Percentiles rank a stretch among this genome's conserved stretches.
Evolutionary conservation across 164 flowering plant species (phyloP).

Genomic region (Echeveria elegans): DNA sequence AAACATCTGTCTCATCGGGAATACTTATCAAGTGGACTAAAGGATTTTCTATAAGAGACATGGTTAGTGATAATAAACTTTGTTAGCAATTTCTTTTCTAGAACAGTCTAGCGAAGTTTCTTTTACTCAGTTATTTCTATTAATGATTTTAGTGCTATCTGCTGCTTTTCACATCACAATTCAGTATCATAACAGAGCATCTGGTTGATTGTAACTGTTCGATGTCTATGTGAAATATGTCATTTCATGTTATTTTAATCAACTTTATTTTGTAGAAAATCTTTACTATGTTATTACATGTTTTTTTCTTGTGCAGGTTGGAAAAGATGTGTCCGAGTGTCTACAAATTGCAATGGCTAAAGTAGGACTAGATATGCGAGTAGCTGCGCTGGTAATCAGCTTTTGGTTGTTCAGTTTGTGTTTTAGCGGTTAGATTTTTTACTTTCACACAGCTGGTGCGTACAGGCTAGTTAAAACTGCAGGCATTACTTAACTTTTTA

Average conservation of each 20-base stretch:
- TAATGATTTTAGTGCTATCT: not conserved
- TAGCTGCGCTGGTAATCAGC: constrained; percentile 56
- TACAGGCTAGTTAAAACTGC: not conserved
- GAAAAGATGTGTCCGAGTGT: constrained; percentile 53
- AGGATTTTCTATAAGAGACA: constrained; percentile 62
- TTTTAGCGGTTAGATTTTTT: not conserved
- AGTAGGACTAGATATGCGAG: constrained; percentile 59
- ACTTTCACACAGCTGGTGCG: not conserved
- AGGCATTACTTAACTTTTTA: not conserved
- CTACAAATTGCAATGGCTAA: constrained; percentile 52
- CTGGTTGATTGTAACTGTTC: not conserved
- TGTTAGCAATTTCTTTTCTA: too few relatives aligned
- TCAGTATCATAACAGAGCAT: not conserved
- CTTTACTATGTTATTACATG: not conserved
- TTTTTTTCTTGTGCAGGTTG: constrained; percentile 35
- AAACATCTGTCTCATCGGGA: constrained; percentile 67
- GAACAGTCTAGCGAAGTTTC: not conserved
- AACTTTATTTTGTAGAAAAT: not conserved
- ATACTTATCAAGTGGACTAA: constrained; percentile 81
- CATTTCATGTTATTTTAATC: not conserved
- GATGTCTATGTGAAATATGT: not conserved
- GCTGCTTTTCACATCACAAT: not conserved
- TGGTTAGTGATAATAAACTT: constrained; percentile 40
- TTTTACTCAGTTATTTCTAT: not conserved
- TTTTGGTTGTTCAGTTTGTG: not conserved